Evolutionary conservation across 225 moss, liverwort and hornwort genomes (phyloP).

Genomic region (Polytrichum commune): DNA sequence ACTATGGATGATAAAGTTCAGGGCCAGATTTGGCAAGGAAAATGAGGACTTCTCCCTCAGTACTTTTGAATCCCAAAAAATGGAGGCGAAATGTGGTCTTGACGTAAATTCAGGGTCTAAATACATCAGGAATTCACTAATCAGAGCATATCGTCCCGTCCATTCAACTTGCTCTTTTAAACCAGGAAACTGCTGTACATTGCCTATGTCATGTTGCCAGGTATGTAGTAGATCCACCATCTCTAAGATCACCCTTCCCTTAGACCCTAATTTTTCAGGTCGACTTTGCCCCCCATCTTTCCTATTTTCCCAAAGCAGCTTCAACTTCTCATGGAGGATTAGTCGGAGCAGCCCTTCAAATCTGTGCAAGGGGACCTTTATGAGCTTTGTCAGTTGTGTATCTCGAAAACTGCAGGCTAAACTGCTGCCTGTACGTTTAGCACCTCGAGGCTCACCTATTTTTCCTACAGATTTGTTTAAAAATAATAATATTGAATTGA

Average conservation of each 20-base stretch:
- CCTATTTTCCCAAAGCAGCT: conserved; percentile 22
- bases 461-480: conserved; percentile 9
- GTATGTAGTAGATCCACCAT: conserved; percentile 37
- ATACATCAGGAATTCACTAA: conserved; percentile 71
- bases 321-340: conserved; percentile 31
- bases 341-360: conserved; percentile 47
- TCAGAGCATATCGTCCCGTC: conserved; percentile 69
- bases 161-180: conserved; percentile 52
- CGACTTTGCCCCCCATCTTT: conserved; percentile 15
- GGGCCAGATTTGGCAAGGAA: conserved; percentile 39
- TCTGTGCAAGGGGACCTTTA: conserved; percentile 38
- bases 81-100: conserved; percentile 42
- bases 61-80: conserved; percentile 39
- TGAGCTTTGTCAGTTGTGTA: conserved; percentile 24
- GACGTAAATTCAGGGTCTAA: conserved; percentile 75
- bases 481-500: conserved; percentile 1
- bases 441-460: conserved; percentile 18
- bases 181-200: conserved; percentile 17
- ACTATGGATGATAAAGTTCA: conserved; percentile 58
- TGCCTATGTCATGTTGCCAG: conserved; percentile 28
- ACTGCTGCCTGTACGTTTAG: conserved; percentile 5
- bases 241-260: conserved; percentile 35
- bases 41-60: conserved; percentile 23
- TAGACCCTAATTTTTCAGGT: conserved; percentile 15
- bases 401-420: conserved; percentile 20